Evolutionary conservation across 2,329 filamentous ascomycete species (phyloP).

Genomic region (Beauveria sp.): DNA sequence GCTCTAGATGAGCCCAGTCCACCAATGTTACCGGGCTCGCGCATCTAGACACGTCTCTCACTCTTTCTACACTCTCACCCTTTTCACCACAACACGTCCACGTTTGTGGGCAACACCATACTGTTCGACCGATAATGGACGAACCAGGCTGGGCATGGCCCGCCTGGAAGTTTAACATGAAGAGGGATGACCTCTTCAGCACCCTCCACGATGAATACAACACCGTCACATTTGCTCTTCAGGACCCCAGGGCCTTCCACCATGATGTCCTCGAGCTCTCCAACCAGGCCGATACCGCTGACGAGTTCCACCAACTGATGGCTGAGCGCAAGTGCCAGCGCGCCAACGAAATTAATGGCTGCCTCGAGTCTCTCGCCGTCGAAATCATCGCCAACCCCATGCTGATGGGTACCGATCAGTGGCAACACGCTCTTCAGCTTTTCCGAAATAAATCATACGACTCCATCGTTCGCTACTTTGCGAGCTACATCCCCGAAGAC

Average conservation of each 20-base stretch:
- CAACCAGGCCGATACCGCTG: slow-evolving; percentile 38
- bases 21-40: slow-evolving; percentile 6
- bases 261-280: slow-evolving; percentile 55
- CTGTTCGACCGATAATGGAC: slow-evolving; percentile 38
- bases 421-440: slow-evolving; percentile 50
- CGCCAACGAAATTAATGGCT: slow-evolving; percentile 46
- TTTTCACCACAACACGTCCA: slow-evolving; percentile 10
- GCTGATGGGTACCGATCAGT: slow-evolving; percentile 51
- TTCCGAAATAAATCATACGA: slow-evolving; percentile 53
- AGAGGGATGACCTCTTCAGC: slow-evolving; percentile 49
- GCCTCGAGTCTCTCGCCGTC: slow-evolving; percentile 49
- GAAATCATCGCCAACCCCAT: slow-evolving; percentile 54
- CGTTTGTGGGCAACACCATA: slow-evolving; percentile 3
- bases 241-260: slow-evolving; percentile 54
- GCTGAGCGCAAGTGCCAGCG: slow-evolving; percentile 46
- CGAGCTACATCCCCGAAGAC: slow-evolving; percentile 48
- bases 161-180: slow-evolving; percentile 57
- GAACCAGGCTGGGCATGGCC: slow-evolving; percentile 48
- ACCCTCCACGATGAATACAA: slow-evolving; percentile 54
- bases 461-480: slow-evolving; percentile 52
- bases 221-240: slow-evolving; percentile 47
- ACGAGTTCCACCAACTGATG: slow-evolving; percentile 48
- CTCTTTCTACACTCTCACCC: slow-evolving; percentile 11
- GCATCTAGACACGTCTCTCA: slow-evolving; percentile 8
- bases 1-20: slow-evolving; percentile 16